These are phyloP conservation scores for Xylariomycetidae sp. DNA, from an alignment of 2,329 filamentous ascomycete species.

Conservation along the genomic window DNA sequence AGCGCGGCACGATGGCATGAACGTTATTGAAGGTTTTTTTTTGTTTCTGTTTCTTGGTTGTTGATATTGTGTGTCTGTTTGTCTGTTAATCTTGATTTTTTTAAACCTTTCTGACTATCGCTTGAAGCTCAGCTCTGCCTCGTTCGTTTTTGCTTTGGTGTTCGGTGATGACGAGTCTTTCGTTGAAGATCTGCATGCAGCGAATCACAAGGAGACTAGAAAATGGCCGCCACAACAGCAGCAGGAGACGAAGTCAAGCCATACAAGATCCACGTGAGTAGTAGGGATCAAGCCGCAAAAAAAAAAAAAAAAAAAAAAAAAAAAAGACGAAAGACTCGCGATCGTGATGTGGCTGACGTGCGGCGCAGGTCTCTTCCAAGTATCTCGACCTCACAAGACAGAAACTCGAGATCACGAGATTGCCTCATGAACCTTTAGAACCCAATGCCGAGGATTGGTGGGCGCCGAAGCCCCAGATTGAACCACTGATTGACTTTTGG, in stretches of 20 bases:
- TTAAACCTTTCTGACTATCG: neutral
- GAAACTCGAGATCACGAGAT: slow-evolving; percentile 62
- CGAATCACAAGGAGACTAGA: slow-evolving; percentile 7
- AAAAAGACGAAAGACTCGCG: neutral
- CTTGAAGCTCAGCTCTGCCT: neutral
- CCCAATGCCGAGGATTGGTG: slow-evolving; percentile 48
- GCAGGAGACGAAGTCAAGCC: slow-evolving; percentile 42
- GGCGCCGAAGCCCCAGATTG: slow-evolving; percentile 57
- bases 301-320: too few relatives aligned
- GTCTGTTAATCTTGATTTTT: neutral
- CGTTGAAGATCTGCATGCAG: slow-evolving; percentile 9
- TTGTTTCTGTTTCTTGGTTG: neutral
- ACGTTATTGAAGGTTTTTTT: too few relatives aligned
- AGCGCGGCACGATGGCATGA: too few relatives aligned
- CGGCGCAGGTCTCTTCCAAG: slow-evolving; percentile 54
- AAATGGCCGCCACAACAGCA: slow-evolving; percentile 24
- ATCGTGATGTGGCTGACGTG: slow-evolving; percentile 22
- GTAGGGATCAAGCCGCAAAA: slow-evolving; percentile 4
- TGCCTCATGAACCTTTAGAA: slow-evolving; percentile 54
- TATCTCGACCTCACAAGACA: slow-evolving; percentile 64
- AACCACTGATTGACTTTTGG: slow-evolving; percentile 64
- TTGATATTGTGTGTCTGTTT: neutral
- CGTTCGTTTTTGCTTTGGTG: slow-evolving; percentile 6
- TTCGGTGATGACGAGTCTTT: slow-evolving; percentile 6
- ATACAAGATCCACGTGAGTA: slow-evolving; percentile 54